phyloP scores from a whole-genome alignment of 2,329 filamentous ascomycete species.

The Colletotrichum tropicicola region DNA sequence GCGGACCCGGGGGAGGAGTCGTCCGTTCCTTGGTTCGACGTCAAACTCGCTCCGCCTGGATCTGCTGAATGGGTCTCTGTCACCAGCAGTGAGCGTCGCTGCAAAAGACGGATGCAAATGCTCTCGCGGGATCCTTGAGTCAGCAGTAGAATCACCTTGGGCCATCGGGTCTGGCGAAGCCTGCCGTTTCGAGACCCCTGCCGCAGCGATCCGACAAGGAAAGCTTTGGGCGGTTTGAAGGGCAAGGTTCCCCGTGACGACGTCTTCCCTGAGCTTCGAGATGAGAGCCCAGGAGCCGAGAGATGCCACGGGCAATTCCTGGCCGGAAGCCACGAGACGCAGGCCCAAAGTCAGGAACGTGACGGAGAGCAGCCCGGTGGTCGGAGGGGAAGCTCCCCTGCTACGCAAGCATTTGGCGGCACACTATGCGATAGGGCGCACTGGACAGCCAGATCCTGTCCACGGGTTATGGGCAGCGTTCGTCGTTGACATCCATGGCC shows the following conservation, averaged over 20 bases:
- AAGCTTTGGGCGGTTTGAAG: not conserved
- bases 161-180: constrained; percentile 7
- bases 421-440: constrained; percentile 12
- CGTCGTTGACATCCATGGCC: constrained; percentile 13
- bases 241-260: constrained; percentile 17
- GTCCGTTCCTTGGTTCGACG: not conserved
- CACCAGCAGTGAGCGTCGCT: not conserved
- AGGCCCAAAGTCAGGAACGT: constrained; percentile 12
- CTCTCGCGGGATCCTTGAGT: not conserved
- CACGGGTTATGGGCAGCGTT: not conserved
- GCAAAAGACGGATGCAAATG: not conserved
- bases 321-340: not conserved
- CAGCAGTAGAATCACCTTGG: too few species aligned
- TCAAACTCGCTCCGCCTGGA: not conserved
- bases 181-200: constrained; percentile 2
- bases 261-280: constrained; percentile 10
- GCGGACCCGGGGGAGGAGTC: not conserved
- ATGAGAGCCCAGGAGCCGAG: constrained; percentile 13
- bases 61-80: not conserved
- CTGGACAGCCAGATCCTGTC: constrained; percentile 17
- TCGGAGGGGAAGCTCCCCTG: constrained; percentile 6
- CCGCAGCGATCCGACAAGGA: constrained; percentile 7
- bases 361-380: constrained; percentile 7
- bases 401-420: not conserved
- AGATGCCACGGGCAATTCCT: constrained; percentile 9